Evolutionary conservation across 2,329 filamentous ascomycete genomes (phyloP), one percentile per base, ranked within the genome.

Genomic region (Trichocomaceae sp.): DNA sequence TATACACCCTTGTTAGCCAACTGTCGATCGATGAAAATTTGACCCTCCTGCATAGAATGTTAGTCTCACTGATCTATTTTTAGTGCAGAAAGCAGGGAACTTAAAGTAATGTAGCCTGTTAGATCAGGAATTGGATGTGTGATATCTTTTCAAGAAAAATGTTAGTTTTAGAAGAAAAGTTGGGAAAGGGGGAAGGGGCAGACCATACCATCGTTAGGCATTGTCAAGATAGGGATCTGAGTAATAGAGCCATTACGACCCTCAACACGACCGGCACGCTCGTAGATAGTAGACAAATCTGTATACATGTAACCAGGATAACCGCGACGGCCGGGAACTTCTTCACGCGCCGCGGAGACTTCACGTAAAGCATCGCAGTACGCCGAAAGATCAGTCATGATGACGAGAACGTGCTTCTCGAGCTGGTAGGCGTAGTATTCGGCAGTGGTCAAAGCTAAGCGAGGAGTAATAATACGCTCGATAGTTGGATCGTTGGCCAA

Each of bases 251-350:
- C 93, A 68, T 97, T 96, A 65, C 95, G 88, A 65, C 95, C 95
- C 68, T 90, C 81, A 50, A 99, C 93, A 87, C 93, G 93, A 69
- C 93, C 93, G 64, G 93, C 93, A 78, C 93, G 91, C 78, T 99
- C 93, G 81, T 99, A 99, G 67, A 99, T 96, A 69, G 93, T 99
- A 57, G 93, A 96, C 85, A 99, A 88, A 84, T 99, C 95, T 64
- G 93, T 99, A 81, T 99, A 99, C 93, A 99, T 99, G 83, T 99
- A 99, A 88, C 93, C 93, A 52, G 93, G 93, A 79, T 93, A 99
- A 83, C 93, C 93, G 85, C 93, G 92, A 74, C 93, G 92, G 81
- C 93, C 93, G 41, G 93, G 93, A 44, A 99, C 93, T 85, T 99
- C 93, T 82, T 99, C 93, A 78, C 93, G 85, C 52, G 93, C 93